Conservation (phyloP, 805 yeast species). For the Sungouiella thailandica region DNA sequence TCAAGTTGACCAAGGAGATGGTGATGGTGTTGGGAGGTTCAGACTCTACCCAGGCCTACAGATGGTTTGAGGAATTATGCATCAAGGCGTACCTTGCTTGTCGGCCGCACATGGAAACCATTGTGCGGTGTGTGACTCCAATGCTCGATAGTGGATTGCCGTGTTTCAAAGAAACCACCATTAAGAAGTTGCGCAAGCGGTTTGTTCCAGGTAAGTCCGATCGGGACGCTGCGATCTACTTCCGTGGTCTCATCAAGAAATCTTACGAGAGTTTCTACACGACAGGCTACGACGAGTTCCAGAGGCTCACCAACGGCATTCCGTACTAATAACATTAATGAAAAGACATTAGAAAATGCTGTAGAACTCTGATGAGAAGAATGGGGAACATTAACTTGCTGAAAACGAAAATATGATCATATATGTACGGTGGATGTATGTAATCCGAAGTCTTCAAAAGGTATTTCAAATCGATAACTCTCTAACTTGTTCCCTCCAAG, state of each 20-base stretch:
- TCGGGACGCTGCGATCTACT: constrained; percentile 74
- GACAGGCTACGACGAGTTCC: constrained; percentile 96
- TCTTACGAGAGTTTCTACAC: constrained; percentile 87
- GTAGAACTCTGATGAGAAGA: too few species aligned
- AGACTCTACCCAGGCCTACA: constrained; percentile 75
- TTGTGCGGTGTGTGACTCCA: constrained; percentile 79
- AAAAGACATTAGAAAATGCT: too few species aligned
- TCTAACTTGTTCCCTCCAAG: too few species aligned
- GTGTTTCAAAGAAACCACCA: constrained; percentile 87
- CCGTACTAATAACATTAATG: constrained; percentile 75
- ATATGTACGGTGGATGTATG: too few species aligned
- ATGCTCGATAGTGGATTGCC: constrained; percentile 96
- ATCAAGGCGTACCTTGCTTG: constrained; percentile 87
- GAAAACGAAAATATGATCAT: too few species aligned
- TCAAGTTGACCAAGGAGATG: constrained; percentile 95
- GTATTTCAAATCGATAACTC: too few species aligned
- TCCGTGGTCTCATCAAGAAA: constrained; percentile 71
- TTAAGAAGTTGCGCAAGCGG: constrained; percentile 68
- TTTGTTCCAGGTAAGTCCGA: constrained; percentile 80
- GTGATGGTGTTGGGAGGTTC: constrained; percentile 94
- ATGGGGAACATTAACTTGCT: too few species aligned
- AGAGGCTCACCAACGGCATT: constrained; percentile 91
- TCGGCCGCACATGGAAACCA: constrained; percentile 81
- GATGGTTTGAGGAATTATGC: constrained; percentile 93
- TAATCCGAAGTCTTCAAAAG: too few species aligned